phyloP scores from a whole-genome alignment of 2,329 filamentous ascomycete genomes.

The Chaetoscypha palmicola region DNA sequence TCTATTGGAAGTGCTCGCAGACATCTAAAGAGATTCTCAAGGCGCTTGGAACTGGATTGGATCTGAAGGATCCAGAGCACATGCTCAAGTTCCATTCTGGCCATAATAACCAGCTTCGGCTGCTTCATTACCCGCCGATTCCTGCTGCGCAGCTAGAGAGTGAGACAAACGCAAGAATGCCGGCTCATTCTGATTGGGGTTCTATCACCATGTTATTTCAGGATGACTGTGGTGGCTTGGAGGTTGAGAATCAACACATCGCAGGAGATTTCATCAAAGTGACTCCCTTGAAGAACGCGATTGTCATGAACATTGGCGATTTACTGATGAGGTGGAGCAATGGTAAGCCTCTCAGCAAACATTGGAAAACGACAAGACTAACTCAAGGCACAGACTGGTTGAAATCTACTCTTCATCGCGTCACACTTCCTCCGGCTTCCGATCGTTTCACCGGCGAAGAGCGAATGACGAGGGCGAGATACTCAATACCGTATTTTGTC shows the following conservation, averaged over 20 bases:
- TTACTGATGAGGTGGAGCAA: conserved; percentile 44
- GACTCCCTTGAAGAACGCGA: conserved; percentile 34
- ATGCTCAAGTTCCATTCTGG: conserved; percentile 45
- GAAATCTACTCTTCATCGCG: conserved; percentile 47
- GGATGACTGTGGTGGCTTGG: conserved; percentile 43
- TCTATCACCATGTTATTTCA: conserved; percentile 47
- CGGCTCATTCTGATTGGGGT: conserved; percentile 46
- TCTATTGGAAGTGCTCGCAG: conserved; percentile 42
- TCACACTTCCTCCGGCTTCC: conserved; percentile 38
- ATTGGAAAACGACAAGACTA: not conserved
- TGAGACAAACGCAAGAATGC: conserved; percentile 38
- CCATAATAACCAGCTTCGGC: conserved; percentile 50
- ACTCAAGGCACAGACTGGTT: conserved; percentile 35
- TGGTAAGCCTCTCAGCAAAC: conserved; percentile 27
- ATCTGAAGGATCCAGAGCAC: conserved; percentile 38
- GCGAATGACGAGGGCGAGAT: conserved; percentile 43
- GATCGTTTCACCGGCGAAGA: conserved; percentile 34
- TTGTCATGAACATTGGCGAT: conserved; percentile 45
- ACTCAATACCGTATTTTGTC: conserved; percentile 56
- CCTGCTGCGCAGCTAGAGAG: conserved; percentile 37
- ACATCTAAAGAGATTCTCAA: conserved; percentile 38
- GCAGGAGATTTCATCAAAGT: conserved; percentile 37
- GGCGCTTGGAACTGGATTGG: conserved; percentile 41
- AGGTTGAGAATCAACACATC: conserved; percentile 38
- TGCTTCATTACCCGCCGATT: conserved; percentile 52